Conservation (phyloP, 2,329 filamentous ascomycete species). For the Anthostomella pinea region DNA sequence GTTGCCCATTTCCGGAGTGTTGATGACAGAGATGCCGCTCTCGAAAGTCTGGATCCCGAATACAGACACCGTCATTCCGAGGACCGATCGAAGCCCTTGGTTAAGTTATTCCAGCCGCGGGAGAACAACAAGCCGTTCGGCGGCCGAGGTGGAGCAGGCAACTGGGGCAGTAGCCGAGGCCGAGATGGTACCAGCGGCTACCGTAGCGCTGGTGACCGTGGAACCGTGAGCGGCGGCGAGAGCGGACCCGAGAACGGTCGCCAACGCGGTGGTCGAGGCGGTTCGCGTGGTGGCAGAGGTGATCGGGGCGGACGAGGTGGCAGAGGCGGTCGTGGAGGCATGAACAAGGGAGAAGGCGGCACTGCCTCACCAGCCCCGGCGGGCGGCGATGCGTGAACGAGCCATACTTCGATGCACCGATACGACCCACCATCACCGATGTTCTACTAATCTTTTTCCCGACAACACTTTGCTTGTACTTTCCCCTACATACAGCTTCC, state of each 20-base stretch:
- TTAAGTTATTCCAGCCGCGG: constrained; percentile 78
- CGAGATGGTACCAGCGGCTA: constrained; percentile 70
- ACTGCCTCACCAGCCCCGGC: constrained; percentile 51
- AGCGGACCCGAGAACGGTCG: constrained; percentile 61
- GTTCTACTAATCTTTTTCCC: constrained; percentile 24
- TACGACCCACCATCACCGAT: constrained; percentile 10
- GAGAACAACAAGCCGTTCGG: constrained; percentile 50
- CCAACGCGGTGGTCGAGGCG: constrained; percentile 52
- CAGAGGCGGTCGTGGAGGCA: constrained; percentile 33
- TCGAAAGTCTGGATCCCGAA: constrained; percentile 71
- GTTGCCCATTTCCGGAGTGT: constrained; percentile 79
- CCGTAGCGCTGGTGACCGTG: constrained; percentile 77
- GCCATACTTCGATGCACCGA: constrained; percentile 5
- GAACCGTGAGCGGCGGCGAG: constrained; percentile 60
- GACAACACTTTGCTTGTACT: constrained; percentile 25
- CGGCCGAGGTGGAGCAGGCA: constrained; percentile 59
- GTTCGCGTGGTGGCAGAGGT: constrained; percentile 57
- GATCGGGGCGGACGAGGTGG: constrained; percentile 56
- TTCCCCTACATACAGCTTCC: constrained; percentile 19
- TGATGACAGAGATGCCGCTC: constrained; percentile 77
- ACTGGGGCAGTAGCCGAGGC: constrained; percentile 64
- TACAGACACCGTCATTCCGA: constrained; percentile 70
- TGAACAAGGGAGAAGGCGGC: constrained; percentile 56
- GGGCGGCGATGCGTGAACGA: constrained; percentile 46
- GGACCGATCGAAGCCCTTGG: constrained; percentile 74